These are phyloP conservation scores for Gentiana dahurica DNA, from an alignment of 257 asterid species.

Conservation along the genomic window DNA sequence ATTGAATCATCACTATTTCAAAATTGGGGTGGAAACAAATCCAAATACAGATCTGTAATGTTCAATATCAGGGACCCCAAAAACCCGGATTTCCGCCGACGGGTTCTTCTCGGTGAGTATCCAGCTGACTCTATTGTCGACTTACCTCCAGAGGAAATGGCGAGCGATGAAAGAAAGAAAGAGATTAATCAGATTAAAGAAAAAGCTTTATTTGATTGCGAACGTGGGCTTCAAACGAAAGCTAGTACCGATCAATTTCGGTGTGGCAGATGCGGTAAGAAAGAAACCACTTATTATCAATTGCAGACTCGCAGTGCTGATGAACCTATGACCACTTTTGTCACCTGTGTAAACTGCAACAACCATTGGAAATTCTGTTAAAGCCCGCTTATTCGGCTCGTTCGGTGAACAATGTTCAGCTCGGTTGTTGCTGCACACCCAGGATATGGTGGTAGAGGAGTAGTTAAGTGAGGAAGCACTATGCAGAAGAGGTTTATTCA, in stretches of 20 bases:
- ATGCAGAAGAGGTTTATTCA: too few relatives aligned
- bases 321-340: slow-evolving; percentile 95
- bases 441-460: too few relatives aligned
- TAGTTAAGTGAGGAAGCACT: too few relatives aligned
- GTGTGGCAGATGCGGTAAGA: slow-evolving; percentile 77
- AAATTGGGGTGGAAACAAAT: slow-evolving; percentile 37
- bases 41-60: slow-evolving; percentile 35
- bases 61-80: slow-evolving; percentile 40
- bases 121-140: slow-evolving; percentile 35
- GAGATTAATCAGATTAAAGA: slow-evolving; percentile 65
- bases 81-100: slow-evolving; percentile 60
- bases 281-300: slow-evolving; percentile 76
- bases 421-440: too few relatives aligned
- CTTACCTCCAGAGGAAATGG: slow-evolving; percentile 78
- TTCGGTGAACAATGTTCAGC: too few relatives aligned
- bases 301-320: slow-evolving; percentile 98
- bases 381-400: too few relatives aligned
- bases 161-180: slow-evolving; percentile 65
- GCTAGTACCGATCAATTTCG: slow-evolving; percentile 77
- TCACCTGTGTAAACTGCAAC: slow-evolving; percentile 80
- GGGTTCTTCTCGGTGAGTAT: slow-evolving; percentile 54
- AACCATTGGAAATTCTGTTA: slow-evolving; percentile 89
- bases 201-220: slow-evolving; percentile 71
- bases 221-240: slow-evolving; percentile 48
- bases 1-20: slow-evolving; percentile 35